Base-by-base conservation (phyloP, 139 green algal species). In the Picochlorum sp. region DNA sequence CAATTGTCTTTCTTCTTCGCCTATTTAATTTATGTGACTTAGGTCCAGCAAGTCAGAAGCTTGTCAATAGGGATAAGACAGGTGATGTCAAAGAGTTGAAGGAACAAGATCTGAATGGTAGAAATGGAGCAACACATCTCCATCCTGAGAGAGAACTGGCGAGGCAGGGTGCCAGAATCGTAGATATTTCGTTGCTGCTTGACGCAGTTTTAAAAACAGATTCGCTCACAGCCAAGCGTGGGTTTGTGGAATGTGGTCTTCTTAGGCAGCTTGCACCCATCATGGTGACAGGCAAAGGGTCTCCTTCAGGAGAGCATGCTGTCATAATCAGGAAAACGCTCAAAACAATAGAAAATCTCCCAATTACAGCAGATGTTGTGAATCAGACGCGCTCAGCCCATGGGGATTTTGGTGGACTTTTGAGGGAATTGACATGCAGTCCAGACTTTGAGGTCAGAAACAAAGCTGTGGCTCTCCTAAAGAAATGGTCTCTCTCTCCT, bases 11-110 rank as follows among this genome's bases (percentile, higher is more conserved):
- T 14, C 32, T 78, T 45, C 75, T 94, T 47, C 83, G 87, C 33
- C 74, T 95, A 61, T 95, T 95, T 79, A 95, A 95, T 74, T 68
- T 95, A 12, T 94, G 85, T 56, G 87, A 95, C 67, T 79, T 94
- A 18, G 78, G 67, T 10, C 61, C 70, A 58, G 61, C 68, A 18
- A 47, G 63, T 10, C 40, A 50, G 30, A 59, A 57, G 36, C n/a
- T 12, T 31, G 30, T 22, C 13, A 39, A 14, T 20, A 26, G 16
- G 26, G 28, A 14, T 5, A 26, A 25, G 26, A 56, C 13, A 8
- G 26, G 29, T n/a, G 22, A 37, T 25, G 50, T 26, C 20, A 24
- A 24, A 22, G 50, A 58, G 33, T 12, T 40, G 9, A 18, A 18
- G 16, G 50, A 58, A 41, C 13, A 33, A 37, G 57, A 49, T 20